Evolutionary conservation across 129 eudicot species (phyloP).

Genomic region (Daucus carota): DNA sequence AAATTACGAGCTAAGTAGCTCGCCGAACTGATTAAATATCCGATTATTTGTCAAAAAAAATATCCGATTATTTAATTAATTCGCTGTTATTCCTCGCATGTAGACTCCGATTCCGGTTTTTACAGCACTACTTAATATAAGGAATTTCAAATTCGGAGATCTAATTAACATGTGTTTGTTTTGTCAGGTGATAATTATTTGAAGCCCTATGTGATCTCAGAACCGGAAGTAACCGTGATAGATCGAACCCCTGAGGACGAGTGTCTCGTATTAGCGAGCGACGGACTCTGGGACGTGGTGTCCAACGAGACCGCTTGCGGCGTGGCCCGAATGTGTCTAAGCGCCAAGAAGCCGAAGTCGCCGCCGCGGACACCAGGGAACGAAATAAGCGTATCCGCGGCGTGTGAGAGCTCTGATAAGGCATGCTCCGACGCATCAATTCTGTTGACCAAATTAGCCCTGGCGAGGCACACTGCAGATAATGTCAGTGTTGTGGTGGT

Average conservation of each 20-base stretch:
- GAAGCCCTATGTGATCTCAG: constrained; percentile 88
- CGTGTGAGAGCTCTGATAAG: constrained; percentile 72
- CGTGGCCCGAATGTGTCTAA: constrained; percentile 84
- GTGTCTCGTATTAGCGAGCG: constrained; percentile 79
- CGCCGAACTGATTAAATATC: no score
- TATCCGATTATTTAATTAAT: no score
- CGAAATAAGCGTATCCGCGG: constrained; percentile 28
- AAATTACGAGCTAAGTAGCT: no score
- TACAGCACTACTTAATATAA: no score
- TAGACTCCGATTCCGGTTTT: no score
- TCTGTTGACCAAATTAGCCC: constrained; percentile 76
- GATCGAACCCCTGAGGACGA: constrained; percentile 70
- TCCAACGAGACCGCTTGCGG: constrained; percentile 80
- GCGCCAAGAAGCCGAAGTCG: constrained; percentile 35
- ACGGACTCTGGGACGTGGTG: constrained; percentile 96
- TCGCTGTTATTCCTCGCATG: no score
- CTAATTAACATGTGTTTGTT: background rate
- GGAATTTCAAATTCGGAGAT: background rate
- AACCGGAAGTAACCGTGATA: constrained; percentile 90
- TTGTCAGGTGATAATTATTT: constrained; percentile 66
- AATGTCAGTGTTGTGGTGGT: constrained; percentile 86
- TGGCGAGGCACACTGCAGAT: constrained; percentile 83
- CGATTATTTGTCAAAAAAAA: no score
- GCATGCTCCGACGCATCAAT: constrained; percentile 92
- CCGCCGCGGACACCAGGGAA: constrained; percentile 56